phyloP scores from a whole-genome alignment of 2,329 filamentous ascomycete species.

The Ustulina deusta region DNA sequence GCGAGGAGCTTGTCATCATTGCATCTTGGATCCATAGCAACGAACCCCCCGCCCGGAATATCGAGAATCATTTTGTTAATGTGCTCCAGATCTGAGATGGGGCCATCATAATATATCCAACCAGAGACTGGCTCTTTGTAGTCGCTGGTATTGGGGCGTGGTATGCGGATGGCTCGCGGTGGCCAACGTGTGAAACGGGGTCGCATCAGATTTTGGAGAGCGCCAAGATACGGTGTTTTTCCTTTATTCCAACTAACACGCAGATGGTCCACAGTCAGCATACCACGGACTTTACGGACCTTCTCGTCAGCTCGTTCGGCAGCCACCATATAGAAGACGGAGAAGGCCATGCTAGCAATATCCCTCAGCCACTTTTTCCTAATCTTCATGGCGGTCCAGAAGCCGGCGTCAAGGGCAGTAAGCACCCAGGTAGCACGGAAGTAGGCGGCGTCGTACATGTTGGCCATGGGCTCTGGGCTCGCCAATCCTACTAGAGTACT shows the following conservation, averaged over 20 bases:
- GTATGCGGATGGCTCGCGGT: slow-evolving; percentile 85
- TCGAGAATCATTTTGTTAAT: slow-evolving; percentile 86
- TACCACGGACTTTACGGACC: slow-evolving; percentile 87
- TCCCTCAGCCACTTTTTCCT: slow-evolving; percentile 82
- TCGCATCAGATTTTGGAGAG: slow-evolving; percentile 77
- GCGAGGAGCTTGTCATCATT: slow-evolving; percentile 94
- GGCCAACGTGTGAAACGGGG: slow-evolving; percentile 84
- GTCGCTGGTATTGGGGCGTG: slow-evolving; percentile 80
- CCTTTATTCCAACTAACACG: slow-evolving; percentile 96
- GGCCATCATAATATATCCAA: slow-evolving; percentile 96
- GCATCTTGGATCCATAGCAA: slow-evolving; percentile 94
- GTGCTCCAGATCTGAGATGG: slow-evolving; percentile 78
- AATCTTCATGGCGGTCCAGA: slow-evolving; percentile 98
- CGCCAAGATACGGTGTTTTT: slow-evolving; percentile 84
- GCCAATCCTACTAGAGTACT: slow-evolving; percentile 91
- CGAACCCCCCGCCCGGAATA: slow-evolving; percentile 93
- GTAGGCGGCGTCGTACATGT: slow-evolving; percentile 91
- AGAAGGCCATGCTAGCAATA: slow-evolving; percentile 84
- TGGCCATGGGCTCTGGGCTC: slow-evolving; percentile 91
- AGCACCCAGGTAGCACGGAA: slow-evolving; percentile 98
- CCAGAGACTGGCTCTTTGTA: slow-evolving; percentile 85
- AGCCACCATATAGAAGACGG: slow-evolving; percentile 89
- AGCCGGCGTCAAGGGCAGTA: slow-evolving; percentile 93
- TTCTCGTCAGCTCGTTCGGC: slow-evolving; percentile 97
- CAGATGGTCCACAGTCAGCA: slow-evolving; percentile 89